Evolutionary conservation across 164 flowering plant genomes (phyloP).

Genomic region (Tinospora cordifolia): DNA sequence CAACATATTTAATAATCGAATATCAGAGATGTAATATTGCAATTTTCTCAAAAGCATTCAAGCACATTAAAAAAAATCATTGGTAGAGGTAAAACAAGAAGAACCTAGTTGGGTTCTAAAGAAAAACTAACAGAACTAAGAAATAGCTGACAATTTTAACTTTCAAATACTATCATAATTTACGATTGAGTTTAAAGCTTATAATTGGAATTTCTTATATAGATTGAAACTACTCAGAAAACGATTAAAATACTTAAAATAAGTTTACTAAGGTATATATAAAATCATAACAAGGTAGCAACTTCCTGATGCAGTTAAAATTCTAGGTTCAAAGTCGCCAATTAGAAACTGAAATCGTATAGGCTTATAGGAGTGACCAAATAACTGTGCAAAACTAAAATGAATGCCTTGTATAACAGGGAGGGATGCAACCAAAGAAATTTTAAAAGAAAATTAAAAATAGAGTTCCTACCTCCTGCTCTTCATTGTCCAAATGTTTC

Average conservation of each 20-base stretch:
- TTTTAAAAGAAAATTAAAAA: constrained; percentile 3
- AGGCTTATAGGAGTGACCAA: not conserved
- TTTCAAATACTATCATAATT: no score
- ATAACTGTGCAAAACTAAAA: not conserved
- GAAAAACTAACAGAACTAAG: no score
- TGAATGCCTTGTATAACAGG: not conserved
- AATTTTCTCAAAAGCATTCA: not conserved
- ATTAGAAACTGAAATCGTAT: not conserved
- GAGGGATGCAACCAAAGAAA: not conserved
- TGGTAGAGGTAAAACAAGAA: not conserved
- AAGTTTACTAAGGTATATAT: no score
- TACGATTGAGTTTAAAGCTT: no score
- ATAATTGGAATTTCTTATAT: no score
- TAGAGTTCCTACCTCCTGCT: constrained; percentile 48
- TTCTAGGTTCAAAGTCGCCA: not conserved
- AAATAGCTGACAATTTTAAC: no score
- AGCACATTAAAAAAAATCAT: not conserved
- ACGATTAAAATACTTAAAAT: no score
- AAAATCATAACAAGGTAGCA: no score
- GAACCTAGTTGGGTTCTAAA: not conserved
- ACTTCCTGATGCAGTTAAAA: no score
- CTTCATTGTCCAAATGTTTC: constrained; percentile 61
- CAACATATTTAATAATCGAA: not conserved
- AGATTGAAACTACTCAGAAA: no score
- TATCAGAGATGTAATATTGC: not conserved